These are phyloP conservation scores for Aspergillus nidulans DNA, from an alignment of 495 filamentous ascomycete genomes.

Conservation along the genomic window DNA sequence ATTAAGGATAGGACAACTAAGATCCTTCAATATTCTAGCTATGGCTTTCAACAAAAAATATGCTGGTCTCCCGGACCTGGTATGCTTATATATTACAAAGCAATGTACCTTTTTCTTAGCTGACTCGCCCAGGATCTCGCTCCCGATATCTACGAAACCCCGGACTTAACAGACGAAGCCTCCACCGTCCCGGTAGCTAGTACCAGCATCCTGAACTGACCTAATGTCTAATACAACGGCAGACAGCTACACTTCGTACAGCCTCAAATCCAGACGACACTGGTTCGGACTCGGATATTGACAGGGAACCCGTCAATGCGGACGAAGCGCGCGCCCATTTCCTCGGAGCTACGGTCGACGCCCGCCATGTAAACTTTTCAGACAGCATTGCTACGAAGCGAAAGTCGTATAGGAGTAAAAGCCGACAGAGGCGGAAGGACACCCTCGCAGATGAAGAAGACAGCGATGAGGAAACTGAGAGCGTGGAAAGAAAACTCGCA, in stretches of 20 bases:
- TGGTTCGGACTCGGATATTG: slow-evolving; percentile 59
- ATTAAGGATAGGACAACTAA: background rate
- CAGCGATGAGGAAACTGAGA: slow-evolving; percentile 68
- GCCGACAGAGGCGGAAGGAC: slow-evolving; percentile 55
- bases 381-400: slow-evolving; percentile 74
- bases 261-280: slow-evolving; percentile 60
- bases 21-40: slow-evolving; percentile 4
- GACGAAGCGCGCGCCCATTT: slow-evolving; percentile 78
- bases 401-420: slow-evolving; percentile 73
- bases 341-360: slow-evolving; percentile 66
- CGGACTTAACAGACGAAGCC: slow-evolving; percentile 80
- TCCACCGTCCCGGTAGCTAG: slow-evolving; percentile 69
- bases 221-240: slow-evolving; percentile 11
- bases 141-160: slow-evolving; percentile 93
- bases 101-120: background rate
- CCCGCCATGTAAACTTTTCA: slow-evolving; percentile 73
- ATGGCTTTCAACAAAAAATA: slow-evolving; percentile 68
- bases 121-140: slow-evolving; percentile 62
- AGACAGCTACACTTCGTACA: slow-evolving; percentile 64
- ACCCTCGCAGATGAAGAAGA: slow-evolving; percentile 56
- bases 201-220: background rate
- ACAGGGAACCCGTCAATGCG: slow-evolving; percentile 66
- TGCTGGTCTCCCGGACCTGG: slow-evolving; percentile 77
- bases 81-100: slow-evolving; percentile 35
- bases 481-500: slow-evolving; percentile 69